Base-by-base conservation (phyloP, 129 eudicot genomes). In the Ambrosia artemisiifolia region DNA sequence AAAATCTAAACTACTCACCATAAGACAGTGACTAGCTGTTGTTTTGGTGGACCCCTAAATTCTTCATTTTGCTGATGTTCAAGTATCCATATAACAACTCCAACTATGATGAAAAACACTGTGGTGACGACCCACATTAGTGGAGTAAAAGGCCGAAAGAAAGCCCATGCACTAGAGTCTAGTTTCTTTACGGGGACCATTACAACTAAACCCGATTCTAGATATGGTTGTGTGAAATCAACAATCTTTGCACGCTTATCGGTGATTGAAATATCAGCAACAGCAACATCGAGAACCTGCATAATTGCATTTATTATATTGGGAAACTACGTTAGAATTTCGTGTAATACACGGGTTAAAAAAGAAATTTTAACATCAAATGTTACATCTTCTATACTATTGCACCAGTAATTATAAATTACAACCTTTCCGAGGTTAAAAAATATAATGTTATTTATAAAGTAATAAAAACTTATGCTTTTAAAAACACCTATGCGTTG, bases 161-260 rank as follows among this genome's bases (percentile, higher is more conserved):
- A 95, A 54, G 94, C 91, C 99, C 97, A 95, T 63, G 91, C 85
- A 80, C 82, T 88, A 6, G 91, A 78, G 69, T 71, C 75, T 79
- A 81, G 10, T 75, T 85, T 88, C 88, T 65, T 88, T 12, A 70
- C 70, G 18, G 93, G 99, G 14, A 82, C 96, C 32, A 94, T 89
- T 3, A 94, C 84, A 1, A 94, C 97, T n/a, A 94, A 77, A 60
- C 99, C 99, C 1, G 99, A 94, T 63, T 88, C 97, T 61, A 81
- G 79, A 74, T 90, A 90, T 6, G 99, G 99, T 71, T 90, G 99
- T 9, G 91, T 90, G 74, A 94, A 94, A 69, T 94, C 99, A 65
- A 75, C 97, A 4, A 72, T 64, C 83, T 59, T 88, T 40, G 93
- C 90, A 19, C 99, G 91, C 79, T 86, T 86, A 1, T 88, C 88